Conservation (phyloP, 2,329 filamentous ascomycete species). For the Aspergillus phoenicis region DNA sequence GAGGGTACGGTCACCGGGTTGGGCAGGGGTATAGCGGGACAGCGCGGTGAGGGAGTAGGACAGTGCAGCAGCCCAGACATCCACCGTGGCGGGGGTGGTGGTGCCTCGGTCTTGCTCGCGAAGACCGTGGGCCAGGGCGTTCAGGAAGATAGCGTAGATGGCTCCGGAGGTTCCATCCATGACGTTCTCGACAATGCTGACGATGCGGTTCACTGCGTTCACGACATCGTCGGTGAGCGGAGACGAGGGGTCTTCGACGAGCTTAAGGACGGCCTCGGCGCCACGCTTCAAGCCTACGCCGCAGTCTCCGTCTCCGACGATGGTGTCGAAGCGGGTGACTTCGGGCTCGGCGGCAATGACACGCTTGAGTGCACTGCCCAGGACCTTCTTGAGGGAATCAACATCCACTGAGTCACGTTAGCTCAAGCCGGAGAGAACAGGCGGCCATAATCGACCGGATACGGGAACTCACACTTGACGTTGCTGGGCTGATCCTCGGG, state of each 20-base stretch:
- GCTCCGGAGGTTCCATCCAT: constrained; percentile 80
- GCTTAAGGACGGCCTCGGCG: constrained; percentile 64
- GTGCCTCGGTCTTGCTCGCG: constrained; percentile 54
- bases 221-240: constrained; percentile 60
- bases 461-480: constrained; percentile 48
- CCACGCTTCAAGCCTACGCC: constrained; percentile 83
- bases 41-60: constrained; percentile 71
- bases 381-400: constrained; percentile 52
- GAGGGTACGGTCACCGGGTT: constrained; percentile 84
- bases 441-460: background rate
- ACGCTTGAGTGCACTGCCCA: constrained; percentile 58
- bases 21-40: constrained; percentile 82
- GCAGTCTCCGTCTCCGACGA: constrained; percentile 89
- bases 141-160: constrained; percentile 85
- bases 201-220: constrained; percentile 62
- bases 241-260: constrained; percentile 43
- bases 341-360: constrained; percentile 66
- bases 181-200: constrained; percentile 64
- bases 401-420: constrained; percentile 50
- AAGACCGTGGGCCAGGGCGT: constrained; percentile 73
- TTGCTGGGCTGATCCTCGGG: constrained; percentile 56
- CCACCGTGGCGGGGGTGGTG: constrained; percentile 49
- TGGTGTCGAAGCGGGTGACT: constrained; percentile 70
- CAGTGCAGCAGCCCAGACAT: constrained; percentile 69
- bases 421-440: constrained; percentile 12